Conservation (phyloP, 495 filamentous ascomycete genomes). For the Penicillium roqueforti region DNA sequence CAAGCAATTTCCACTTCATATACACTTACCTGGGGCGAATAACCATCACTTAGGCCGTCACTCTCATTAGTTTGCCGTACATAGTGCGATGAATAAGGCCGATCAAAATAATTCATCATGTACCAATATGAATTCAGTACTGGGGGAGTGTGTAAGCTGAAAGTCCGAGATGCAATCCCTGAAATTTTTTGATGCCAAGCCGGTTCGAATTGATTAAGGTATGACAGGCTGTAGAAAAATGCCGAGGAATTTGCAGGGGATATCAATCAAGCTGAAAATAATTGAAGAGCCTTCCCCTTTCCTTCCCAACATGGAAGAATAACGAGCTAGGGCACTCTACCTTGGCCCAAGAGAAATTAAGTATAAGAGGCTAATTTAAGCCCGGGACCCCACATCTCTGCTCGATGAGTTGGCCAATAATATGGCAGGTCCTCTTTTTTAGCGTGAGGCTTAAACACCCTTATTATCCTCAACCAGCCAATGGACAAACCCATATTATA, state of each 20-base stretch:
- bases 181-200: constrained; percentile 6
- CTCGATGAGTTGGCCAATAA: neutral
- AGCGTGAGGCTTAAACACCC: neutral
- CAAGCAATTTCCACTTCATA: constrained; percentile 1
- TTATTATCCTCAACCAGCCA: neutral
- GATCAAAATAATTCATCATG: neutral
- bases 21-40: constrained; percentile 2
- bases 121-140: neutral
- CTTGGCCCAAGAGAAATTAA: neutral
- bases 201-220: constrained; percentile 1
- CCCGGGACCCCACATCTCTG: neutral
- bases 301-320: neutral
- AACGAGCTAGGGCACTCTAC: neutral
- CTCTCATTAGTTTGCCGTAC: neutral
- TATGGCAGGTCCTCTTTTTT: neutral
- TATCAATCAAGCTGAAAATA: neutral
- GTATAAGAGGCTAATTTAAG: constrained; percentile 5
- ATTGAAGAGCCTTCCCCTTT: neutral
- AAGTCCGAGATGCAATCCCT: neutral
- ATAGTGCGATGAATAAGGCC: neutral
- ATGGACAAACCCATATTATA: neutral
- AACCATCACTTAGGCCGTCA: neutral
- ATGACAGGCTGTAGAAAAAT: neutral
- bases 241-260: neutral
- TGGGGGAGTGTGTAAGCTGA: constrained; percentile 1